A percentile compares a stretch with the other conserved stretches of the same genome.
Conservation (phyloP, 2,329 filamentous ascomycete genomes). For the Tolypocladium tropicale region DNA sequence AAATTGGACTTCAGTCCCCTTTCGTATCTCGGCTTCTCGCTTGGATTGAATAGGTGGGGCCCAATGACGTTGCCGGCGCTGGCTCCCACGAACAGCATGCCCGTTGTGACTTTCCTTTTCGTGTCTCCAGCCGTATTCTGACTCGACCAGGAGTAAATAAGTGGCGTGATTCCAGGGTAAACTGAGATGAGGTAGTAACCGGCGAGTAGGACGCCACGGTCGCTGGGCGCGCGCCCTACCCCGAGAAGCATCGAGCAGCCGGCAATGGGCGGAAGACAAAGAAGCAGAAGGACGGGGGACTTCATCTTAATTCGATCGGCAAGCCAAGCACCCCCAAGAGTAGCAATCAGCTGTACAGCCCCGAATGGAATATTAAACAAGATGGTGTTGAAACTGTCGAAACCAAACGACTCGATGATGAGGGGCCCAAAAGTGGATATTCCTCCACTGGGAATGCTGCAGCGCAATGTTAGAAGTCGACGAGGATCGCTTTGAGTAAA, state of each 20-base stretch:
- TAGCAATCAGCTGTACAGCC: slow-evolving; percentile 47
- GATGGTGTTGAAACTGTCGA: slow-evolving; percentile 45
- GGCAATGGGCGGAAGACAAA: slow-evolving; percentile 47
- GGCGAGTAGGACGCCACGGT: slow-evolving; percentile 39
- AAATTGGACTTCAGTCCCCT: slow-evolving; percentile 51
- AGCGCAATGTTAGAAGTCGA: background rate
- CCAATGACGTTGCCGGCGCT: slow-evolving; percentile 58
- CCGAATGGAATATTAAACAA: slow-evolving; percentile 53
- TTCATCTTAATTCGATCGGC: slow-evolving; percentile 46
- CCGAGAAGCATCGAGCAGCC: slow-evolving; percentile 44
- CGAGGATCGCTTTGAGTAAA: too few species aligned
- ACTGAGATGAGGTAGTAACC: slow-evolving; percentile 51
- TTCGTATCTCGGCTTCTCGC: slow-evolving; percentile 26
- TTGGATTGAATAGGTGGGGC: slow-evolving; percentile 51
- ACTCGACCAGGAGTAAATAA: slow-evolving; percentile 51
- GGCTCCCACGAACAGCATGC: slow-evolving; percentile 53
- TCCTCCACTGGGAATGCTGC: slow-evolving; percentile 22
- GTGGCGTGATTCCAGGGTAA: slow-evolving; percentile 40
- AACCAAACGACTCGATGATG: slow-evolving; percentile 50
- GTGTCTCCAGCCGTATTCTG: slow-evolving; percentile 60
- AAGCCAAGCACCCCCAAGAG: slow-evolving; percentile 44
- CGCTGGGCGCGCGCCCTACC: slow-evolving; percentile 31
- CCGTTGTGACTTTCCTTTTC: slow-evolving; percentile 57
- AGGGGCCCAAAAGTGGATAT: slow-evolving; percentile 48
- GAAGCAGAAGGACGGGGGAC: slow-evolving; percentile 40